phyloP scores from a whole-genome alignment of 2,329 filamentous ascomycete genomes.

The Cercospora sojina region DNA sequence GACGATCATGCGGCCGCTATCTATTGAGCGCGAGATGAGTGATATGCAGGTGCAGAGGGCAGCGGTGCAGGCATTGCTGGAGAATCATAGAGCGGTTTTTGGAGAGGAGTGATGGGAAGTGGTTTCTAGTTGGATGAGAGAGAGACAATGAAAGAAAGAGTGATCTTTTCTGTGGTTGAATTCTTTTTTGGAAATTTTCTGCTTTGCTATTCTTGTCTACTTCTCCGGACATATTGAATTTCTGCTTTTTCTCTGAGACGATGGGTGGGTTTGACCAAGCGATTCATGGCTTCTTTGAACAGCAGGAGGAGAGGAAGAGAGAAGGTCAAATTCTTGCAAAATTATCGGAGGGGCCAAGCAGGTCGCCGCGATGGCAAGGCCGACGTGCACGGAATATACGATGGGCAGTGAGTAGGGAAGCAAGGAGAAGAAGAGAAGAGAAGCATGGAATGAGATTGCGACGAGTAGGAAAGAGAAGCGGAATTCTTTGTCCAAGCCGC shows the following conservation, averaged over 20 bases:
- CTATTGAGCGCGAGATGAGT: slow-evolving; percentile 89
- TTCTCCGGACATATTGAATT: not conserved
- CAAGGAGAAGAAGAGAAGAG: no score
- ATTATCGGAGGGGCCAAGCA: no score
- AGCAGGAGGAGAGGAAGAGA: not conserved
- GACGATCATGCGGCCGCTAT: slow-evolving; percentile 91
- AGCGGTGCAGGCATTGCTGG: slow-evolving; percentile 88
- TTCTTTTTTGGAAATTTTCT: not conserved
- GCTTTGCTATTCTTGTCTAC: not conserved
- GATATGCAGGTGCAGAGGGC: slow-evolving; percentile 93
- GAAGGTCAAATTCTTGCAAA: no score
- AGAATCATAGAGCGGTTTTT: slow-evolving; percentile 83
- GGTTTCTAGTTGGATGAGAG: not conserved
- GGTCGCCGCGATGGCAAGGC: no score
- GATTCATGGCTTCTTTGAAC: no score
- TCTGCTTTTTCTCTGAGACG: not conserved
- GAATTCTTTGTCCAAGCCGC: not conserved
- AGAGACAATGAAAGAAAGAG: not conserved
- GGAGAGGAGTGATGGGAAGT: slow-evolving; percentile 2
- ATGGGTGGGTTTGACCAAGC: not conserved
- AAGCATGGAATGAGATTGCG: no score
- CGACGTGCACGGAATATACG: no score
- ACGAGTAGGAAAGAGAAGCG: not conserved
- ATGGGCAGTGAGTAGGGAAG: no score
- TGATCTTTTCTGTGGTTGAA: not conserved